Conservation (phyloP, 345 rosid genomes). For the Corchorus capsularis region DNA sequence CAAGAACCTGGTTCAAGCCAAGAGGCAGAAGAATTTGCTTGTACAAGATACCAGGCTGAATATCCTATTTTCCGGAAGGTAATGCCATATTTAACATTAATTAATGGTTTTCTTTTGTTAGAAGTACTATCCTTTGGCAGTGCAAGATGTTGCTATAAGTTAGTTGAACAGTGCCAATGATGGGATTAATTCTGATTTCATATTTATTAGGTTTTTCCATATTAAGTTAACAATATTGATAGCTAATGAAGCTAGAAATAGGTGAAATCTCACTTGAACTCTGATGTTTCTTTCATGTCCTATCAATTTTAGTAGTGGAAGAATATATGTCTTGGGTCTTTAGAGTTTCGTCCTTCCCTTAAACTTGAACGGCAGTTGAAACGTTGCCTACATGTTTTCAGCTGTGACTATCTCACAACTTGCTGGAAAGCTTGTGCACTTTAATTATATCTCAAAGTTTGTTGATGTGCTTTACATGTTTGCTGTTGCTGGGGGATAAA, state of each 20-base stretch:
- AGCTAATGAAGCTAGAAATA: background rate
- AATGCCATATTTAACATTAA: background rate
- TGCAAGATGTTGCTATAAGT: background rate
- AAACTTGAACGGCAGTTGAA: background rate
- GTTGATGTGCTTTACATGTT: background rate
- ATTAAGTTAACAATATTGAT: background rate
- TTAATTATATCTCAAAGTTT: background rate
- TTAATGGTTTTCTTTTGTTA: too few relatives aligned
- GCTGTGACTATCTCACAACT: background rate
- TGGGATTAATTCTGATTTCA: background rate
- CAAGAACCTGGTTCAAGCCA: constrained; percentile 82
- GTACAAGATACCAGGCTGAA: constrained; percentile 83
- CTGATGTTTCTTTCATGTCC: background rate
- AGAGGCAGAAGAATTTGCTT: constrained; percentile 75
- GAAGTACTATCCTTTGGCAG: too few relatives aligned
- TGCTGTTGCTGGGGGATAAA: background rate
- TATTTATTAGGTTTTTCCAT: background rate
- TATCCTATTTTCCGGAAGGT: constrained; percentile 93
- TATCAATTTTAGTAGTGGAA: background rate
- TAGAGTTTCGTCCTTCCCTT: background rate
- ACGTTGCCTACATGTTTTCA: background rate
- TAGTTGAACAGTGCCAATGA: background rate
- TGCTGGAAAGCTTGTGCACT: background rate
- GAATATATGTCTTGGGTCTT: background rate
- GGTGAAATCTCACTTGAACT: background rate